These are phyloP conservation scores for Neonectria neomacrospora DNA, from an alignment of 2,329 filamentous ascomycete species.

Conservation along the genomic window DNA sequence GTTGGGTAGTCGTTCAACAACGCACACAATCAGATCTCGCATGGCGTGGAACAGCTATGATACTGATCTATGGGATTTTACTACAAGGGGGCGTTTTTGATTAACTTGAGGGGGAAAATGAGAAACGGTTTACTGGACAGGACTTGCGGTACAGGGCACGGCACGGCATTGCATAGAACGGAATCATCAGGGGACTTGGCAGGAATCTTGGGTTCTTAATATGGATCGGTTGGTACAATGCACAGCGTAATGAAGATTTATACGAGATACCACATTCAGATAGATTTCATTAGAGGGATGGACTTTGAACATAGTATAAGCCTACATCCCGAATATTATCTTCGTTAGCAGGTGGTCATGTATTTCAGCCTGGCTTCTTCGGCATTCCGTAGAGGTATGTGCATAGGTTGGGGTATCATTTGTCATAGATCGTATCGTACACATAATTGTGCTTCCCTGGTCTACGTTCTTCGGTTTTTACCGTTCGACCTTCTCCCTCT, in stretches of 20 bases:
- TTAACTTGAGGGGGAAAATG: neutral
- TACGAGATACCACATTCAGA: slow-evolving; percentile 20
- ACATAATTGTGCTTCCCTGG: slow-evolving; percentile 1
- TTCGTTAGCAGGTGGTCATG: neutral
- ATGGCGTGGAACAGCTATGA: neutral
- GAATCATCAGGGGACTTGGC: neutral
- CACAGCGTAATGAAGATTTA: slow-evolving; percentile 11
- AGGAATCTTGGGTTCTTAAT: neutral
- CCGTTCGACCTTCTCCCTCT: slow-evolving; percentile 36
- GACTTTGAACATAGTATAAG: neutral
- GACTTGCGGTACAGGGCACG: neutral
- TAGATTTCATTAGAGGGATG: slow-evolving; percentile 11
- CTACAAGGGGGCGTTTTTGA: slow-evolving; percentile 13
- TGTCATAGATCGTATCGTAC: slow-evolving; percentile 21
- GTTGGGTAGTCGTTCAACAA: neutral
- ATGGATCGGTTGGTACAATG: neutral
- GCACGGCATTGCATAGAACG: neutral
- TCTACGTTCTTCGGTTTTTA: neutral
- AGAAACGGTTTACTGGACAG: neutral
- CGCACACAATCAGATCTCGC: neutral
- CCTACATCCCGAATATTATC: neutral
- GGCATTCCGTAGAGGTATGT: neutral
- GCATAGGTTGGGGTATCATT: slow-evolving; percentile 21
- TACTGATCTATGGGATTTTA: neutral
- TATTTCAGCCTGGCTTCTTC: neutral